Conservation (phyloP, 2,329 filamentous ascomycete species). For the Chrysosporium queenslandicum region DNA sequence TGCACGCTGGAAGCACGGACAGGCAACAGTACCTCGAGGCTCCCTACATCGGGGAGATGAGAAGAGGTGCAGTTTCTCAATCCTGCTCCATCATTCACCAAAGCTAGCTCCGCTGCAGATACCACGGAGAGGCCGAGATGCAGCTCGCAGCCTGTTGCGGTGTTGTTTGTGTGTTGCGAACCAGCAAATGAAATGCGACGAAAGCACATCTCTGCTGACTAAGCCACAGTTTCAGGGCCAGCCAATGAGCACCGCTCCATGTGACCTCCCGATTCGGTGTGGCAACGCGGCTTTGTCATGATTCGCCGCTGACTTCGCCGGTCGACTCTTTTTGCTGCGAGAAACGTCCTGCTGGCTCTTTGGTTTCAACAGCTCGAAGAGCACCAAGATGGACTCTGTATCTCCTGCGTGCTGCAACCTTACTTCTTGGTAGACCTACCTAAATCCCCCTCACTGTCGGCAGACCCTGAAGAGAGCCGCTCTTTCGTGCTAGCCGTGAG, state of each 20-base stretch:
- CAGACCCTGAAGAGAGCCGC: neutral
- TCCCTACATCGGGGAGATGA: neutral
- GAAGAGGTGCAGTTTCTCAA: neutral
- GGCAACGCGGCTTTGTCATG: conserved; percentile 11
- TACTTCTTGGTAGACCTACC: neutral
- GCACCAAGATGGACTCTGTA: conserved; percentile 8
- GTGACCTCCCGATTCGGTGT: neutral
- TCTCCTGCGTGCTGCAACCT: neutral
- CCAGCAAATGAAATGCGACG: neutral
- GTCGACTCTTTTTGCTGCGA: neutral
- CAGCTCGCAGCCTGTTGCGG: no score
- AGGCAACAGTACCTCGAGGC: neutral
- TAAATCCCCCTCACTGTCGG: neutral
- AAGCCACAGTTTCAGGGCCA: neutral
- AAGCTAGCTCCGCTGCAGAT: neutral
- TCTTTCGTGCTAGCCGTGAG: conserved; percentile 3
- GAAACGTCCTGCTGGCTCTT: neutral
- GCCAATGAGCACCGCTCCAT: neutral
- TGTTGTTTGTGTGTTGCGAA: no score
- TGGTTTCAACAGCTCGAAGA: conserved; percentile 1
- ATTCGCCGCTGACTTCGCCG: conserved; percentile 13
- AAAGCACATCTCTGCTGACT: neutral
- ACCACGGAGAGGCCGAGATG: no score
- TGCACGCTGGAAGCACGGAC: neutral
- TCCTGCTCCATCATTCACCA: neutral